A percentile compares a stretch with the other conserved stretches of the same genome.
Evolutionary conservation across 176 grass and related monocot species (phyloP).

Genomic region (Carex kokanica): DNA sequence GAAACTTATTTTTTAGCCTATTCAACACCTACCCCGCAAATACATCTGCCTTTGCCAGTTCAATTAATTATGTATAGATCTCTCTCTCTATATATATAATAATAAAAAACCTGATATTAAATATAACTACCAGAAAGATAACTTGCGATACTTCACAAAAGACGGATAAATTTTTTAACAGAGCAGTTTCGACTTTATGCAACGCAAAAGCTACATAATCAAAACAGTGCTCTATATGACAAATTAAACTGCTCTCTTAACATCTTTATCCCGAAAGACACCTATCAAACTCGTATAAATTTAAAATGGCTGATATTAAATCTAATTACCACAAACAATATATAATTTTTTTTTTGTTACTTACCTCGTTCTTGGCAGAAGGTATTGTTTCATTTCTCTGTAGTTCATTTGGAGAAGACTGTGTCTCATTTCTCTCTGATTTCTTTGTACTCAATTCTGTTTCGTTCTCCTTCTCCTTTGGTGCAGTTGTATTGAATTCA

Average conservation of each 20-base stretch:
- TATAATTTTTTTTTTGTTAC: not conserved
- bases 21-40: not conserved
- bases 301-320: not conserved
- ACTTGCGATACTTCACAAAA: too few species aligned
- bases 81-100: too few species aligned
- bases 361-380: conserved; percentile 5
- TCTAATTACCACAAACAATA: not conserved
- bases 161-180: too few species aligned
- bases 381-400: not conserved
- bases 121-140: too few species aligned
- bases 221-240: too few species aligned
- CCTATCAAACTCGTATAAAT: too few species aligned
- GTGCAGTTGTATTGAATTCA: not conserved
- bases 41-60: not conserved
- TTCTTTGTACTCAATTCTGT: not conserved
- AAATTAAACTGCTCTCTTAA: too few species aligned
- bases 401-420: not conserved
- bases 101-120: too few species aligned
- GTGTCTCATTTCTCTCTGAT: not conserved
- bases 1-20: not conserved
- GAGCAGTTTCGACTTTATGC: too few species aligned
- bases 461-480: not conserved
- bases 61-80: too few species aligned
- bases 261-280: not conserved
- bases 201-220: too few species aligned